Evolutionary conservation across 805 yeast species (phyloP).

Genomic region (Cyberlindnera euphorbiae): DNA sequence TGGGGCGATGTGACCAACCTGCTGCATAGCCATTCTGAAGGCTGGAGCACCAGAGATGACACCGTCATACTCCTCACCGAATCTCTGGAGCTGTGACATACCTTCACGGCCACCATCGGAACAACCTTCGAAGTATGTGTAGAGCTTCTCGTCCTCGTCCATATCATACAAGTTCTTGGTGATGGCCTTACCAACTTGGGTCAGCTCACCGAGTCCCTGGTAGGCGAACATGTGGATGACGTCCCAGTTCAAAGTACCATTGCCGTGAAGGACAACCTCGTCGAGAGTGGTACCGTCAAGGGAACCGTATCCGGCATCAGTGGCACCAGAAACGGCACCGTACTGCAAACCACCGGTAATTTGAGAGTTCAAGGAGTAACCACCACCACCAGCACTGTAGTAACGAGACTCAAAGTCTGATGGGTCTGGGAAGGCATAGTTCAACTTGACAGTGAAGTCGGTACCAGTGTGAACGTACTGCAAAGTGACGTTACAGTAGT

Average conservation of each 20-base stretch:
- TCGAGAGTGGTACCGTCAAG: constrained; percentile 1
- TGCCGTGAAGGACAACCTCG: background rate
- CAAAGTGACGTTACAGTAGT: constrained; percentile 3
- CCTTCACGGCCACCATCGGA: constrained; percentile 5
- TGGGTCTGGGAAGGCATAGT: constrained; percentile 3
- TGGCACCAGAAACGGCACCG: constrained; percentile 4
- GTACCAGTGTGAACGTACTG: constrained; percentile 1
- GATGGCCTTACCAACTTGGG: constrained; percentile 1
- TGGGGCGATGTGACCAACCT: background rate
- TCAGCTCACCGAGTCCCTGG: constrained; percentile 3
- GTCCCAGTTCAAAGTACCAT: constrained; percentile 3
- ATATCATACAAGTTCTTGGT: constrained; percentile 1
- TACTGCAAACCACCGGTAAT: constrained; percentile 1
- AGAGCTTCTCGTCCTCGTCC: constrained; percentile 1
- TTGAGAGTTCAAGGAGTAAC: background rate
- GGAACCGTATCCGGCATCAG: constrained; percentile 3
- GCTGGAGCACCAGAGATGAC: constrained; percentile 5
- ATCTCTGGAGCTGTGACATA: constrained; percentile 2
- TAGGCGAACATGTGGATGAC: constrained; percentile 2
- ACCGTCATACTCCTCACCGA: constrained; percentile 3
- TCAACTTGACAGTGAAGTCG: background rate
- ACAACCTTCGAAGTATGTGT: constrained; percentile 4
- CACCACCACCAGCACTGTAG: constrained; percentile 4
- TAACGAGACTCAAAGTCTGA: constrained; percentile 1
- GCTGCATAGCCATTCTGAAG: constrained; percentile 2